Base-by-base conservation (phyloP, 1,139 yeast genomes). In the Geotrichum histeridarum region DNA sequence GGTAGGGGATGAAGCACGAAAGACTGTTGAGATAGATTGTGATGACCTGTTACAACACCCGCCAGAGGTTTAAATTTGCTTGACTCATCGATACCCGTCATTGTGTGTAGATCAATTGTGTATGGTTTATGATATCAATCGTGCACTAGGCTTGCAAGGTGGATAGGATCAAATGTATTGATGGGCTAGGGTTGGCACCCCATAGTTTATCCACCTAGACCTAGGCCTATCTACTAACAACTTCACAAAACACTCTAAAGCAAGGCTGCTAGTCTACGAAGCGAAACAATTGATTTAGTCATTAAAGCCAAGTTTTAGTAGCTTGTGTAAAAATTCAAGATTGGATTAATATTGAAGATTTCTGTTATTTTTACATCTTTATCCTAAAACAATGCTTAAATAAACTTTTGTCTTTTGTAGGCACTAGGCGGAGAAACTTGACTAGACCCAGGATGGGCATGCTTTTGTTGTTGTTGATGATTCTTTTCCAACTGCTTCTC, bases 1-100 rank as follows among this genome's bases (percentile, higher is more conserved):
- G 73, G 71, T 45, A 70, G 58, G 5, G 73, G 72, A 53, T 70
- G 73, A 18, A 70, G 57, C 4, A 63, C 62, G 48, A 67, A 60
- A 18, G 64, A 46, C 51, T 49, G 54, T 36, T 48, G 54, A 11
- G 58, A 55, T 1, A 36, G 17, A 12, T 17, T 33, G 31, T 44
- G 32, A 30, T 14, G 12, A 4, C 27, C 27, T 33, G 37, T 44
- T 4, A 33, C 48, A 15, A 44, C 48, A 2, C 2, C 12, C 5
- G 32, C 48, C 22, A 32, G 30, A 11, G 48, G 48, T 27, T 33
- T 44, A 2, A 12, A 12, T 27, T 12, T 42, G 9, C 36, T 14
- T 2, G 46, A 9, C 17, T 41, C 43, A 9, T 8, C 43, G 27
- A 38, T 38, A 8, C 15, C 18, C 4, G 4, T 15, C 42, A 38